Base-by-base conservation (phyloP, 2,329 filamentous ascomycete genomes). In the Aspergillus clavatus region DNA sequence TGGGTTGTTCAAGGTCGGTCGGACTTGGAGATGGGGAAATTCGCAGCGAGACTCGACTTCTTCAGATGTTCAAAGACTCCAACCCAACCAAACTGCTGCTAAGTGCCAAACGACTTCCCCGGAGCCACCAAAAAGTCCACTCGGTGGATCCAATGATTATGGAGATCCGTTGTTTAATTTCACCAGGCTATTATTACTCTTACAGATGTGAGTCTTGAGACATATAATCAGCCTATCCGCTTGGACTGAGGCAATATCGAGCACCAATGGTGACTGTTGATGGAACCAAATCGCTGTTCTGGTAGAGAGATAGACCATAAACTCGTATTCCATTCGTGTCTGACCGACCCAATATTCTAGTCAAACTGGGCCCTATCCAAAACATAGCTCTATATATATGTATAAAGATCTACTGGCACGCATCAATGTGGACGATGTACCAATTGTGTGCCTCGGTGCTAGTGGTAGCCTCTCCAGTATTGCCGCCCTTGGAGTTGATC, bases 391-490 rank as follows among this genome's bases (percentile, higher is more conserved):
- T 21, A 16, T 35, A 35, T 35, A 35, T 35, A 35, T 16, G n/a
- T n/a, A n/a, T n/a, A n/a, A 19, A 27, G 18, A 29, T 27, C 26
- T 47, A 58, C 16, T 50, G 12, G 44, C 60, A 63, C 7, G 36
- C 49, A 33, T 59, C 45, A 58, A 68, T 62, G 14, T 48, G 18
- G 21, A 52, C 44, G 41, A 62, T 51, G 46, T 70, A 70, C 63
- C 62, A 69, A 5, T 54, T 28, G 51, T 70, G 68, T 23, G 67
- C 62, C 19, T 31, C 28, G n/a, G 62, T 47, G 31, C 56, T 59
- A 10, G 53, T 46, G 2, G 42, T 45, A 3, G 40, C 33, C 7
- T 61, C 54, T 2, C 66, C 67, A 12, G 58, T 53, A 56, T 71
- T 70, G 3, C 68, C 67, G n/a, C 39, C 45, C 5, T 48, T 43